Base-by-base conservation (phyloP, 768 basidiomycete genomes). In the Mrakia gelida region DNA sequence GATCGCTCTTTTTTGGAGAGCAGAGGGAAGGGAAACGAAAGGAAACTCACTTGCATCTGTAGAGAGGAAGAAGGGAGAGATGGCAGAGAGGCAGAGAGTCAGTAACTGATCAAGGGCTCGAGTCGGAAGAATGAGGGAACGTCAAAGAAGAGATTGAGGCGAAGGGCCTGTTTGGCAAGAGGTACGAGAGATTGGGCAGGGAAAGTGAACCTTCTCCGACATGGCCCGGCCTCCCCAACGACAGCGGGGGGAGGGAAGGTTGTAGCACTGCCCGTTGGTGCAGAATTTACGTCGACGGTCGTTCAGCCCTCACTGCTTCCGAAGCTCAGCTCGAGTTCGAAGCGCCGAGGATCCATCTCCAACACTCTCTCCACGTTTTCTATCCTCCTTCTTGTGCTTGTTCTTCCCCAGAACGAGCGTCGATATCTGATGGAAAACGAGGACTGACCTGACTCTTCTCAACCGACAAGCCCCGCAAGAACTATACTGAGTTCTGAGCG, bases 391-490 rank as follows among this genome's bases (percentile, higher is more conserved):
- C n/a, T 59, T 59, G 7, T n/a, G 3, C 56, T n/a, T 59, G 23
- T 59, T 18, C 59, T n/a, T 59, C 59, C 59, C 13, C 59, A 26
- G 10, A 1, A 13, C 59, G n/a, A 59, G 23, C 45, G 49, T 15
- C 15, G 49, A 52, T 52, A 52, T 18, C 18, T 11, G 45, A 45
- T 45, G 15, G 49, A 52, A 52, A 59, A 45, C 23, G 26, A 96
- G 88, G 86, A 96, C 94, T 83, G 94, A 97, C 75, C 93, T 92
- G 30, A 97, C 95, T 91, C 95, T 89, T 83, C 95, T 86, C 90
- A 92, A 92, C 79, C 93, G 90, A 84, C 95, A 97, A 43, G 93
- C 93, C 77, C 93, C 93, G 83, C 95, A 96, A 11, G 94, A 94
- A n/a, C 92, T 92, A 85, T 93, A 93, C 81, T 96, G 92, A 81